Conservation (phyloP, 2,329 filamentous ascomycete genomes). For the Penicillium sp. region DNA sequence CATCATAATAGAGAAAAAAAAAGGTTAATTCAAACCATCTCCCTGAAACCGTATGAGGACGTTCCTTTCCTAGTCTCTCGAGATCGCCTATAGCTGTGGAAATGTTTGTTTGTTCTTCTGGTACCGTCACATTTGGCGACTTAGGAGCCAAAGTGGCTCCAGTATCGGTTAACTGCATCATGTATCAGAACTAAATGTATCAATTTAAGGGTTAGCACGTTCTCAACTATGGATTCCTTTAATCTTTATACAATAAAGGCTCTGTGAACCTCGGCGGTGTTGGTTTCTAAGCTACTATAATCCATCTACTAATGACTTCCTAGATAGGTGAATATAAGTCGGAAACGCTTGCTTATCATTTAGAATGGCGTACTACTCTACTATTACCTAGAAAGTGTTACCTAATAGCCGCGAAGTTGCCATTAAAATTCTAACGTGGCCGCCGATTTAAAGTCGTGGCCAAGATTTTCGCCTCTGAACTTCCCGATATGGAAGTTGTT, state of each 20-base stretch:
- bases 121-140: neutral
- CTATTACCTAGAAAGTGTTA: neutral
- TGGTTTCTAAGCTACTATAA: slow-evolving; percentile 21
- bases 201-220: neutral
- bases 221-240: neutral
- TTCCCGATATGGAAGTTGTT: slow-evolving; percentile 33
- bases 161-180: neutral
- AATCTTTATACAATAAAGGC: neutral
- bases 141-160: neutral
- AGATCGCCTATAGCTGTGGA: slow-evolving; percentile 51
- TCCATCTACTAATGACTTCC: slow-evolving; percentile 25
- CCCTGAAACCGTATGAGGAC: slow-evolving; percentile 62
- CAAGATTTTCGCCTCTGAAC: slow-evolving; percentile 16
- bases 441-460: slow-evolving; percentile 9
- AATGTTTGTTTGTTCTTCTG: slow-evolving; percentile 12
- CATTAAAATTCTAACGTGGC: neutral
- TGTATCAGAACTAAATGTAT: neutral
- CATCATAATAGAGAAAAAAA: slow-evolving; percentile 65
- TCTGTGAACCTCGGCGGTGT: neutral
- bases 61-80: slow-evolving; percentile 66
- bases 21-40: slow-evolving; percentile 66
- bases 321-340: slow-evolving; percentile 22
- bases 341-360: slow-evolving; percentile 4
- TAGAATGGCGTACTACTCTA: neutral
- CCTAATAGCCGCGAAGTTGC: neutral